Percentiles rank a stretch among this genome's conserved stretches.
phyloP scores from a whole-genome alignment of 2,329 filamentous ascomycete genomes.

The Neonectria sp. region DNA sequence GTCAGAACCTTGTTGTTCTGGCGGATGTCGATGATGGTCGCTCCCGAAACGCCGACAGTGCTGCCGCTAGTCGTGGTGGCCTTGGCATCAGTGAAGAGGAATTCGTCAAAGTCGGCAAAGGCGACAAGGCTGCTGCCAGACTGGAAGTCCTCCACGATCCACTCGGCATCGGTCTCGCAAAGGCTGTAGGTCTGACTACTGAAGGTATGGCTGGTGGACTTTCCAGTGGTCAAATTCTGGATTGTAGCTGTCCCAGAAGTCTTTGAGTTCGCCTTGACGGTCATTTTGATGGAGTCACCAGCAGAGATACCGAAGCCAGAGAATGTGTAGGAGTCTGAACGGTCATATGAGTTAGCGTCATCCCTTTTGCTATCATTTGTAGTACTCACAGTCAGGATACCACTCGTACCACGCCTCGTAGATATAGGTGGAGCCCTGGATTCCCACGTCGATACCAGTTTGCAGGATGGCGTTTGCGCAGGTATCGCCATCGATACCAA shows the following conservation, averaged over 20 bases:
- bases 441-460: constrained; percentile 21
- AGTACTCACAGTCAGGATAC: constrained; percentile 18
- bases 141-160: constrained; percentile 26
- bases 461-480: constrained; percentile 18
- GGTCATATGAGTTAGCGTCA: neutral
- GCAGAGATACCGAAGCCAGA: constrained; percentile 13
- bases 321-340: constrained; percentile 18
- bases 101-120: constrained; percentile 22
- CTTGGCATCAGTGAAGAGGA: constrained; percentile 12
- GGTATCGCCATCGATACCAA: constrained; percentile 23
- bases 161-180: constrained; percentile 24
- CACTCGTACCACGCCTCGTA: constrained; percentile 28
- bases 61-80: constrained; percentile 15
- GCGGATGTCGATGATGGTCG: constrained; percentile 21
- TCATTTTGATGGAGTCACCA: constrained; percentile 22
- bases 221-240: constrained; percentile 17
- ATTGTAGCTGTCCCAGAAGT: constrained; percentile 16
- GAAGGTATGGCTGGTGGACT: constrained; percentile 15
- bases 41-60: constrained; percentile 16
- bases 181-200: constrained; percentile 13
- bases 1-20: constrained; percentile 21
- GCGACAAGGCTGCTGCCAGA: constrained; percentile 10
- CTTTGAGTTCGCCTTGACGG: constrained; percentile 23
- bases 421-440: constrained; percentile 5
- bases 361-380: neutral